phyloP scores from a whole-genome alignment of 441 rosid genomes.

The Adansonia grandidieri region DNA sequence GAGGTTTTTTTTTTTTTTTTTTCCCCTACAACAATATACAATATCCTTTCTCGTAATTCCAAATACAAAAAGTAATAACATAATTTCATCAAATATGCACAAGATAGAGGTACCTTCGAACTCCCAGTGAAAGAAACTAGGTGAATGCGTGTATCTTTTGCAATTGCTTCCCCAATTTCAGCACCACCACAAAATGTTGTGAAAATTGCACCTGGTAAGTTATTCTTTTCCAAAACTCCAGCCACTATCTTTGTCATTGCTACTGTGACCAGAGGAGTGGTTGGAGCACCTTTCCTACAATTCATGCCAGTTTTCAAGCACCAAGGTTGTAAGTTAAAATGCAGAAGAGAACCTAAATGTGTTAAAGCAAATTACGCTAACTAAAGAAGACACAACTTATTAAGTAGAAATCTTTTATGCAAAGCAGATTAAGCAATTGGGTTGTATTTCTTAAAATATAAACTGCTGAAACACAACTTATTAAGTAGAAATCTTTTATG shows the following conservation, averaged over 20 bases:
- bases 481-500: background rate
- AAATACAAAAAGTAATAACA: background rate
- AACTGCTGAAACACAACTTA: background rate
- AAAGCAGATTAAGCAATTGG: background rate
- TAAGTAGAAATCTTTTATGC: background rate
- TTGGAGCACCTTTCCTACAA: conserved; percentile 96
- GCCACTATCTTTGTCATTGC: conserved; percentile 88
- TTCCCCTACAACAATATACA: background rate
- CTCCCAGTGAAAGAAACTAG: conserved; percentile 95
- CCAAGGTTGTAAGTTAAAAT: background rate
- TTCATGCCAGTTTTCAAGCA: conserved; percentile 25
- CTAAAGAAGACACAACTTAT: background rate
- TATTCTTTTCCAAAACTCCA: conserved; percentile 84
- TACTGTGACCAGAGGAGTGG: conserved; percentile 88
- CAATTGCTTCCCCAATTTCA: conserved; percentile 91
- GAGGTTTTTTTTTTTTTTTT: background rate
- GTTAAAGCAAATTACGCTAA: background rate
- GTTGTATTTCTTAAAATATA: background rate
- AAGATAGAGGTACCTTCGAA: conserved; percentile 64
- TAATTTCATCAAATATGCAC: background rate
- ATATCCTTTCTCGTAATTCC: background rate
- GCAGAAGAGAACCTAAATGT: background rate
- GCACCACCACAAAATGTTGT: conserved; percentile 94
- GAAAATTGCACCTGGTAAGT: conserved; percentile 89
- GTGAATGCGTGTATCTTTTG: conserved; percentile 75